phyloP scores from a whole-genome alignment of 352 stramenopile species.

The Achlya hypogyna region DNA sequence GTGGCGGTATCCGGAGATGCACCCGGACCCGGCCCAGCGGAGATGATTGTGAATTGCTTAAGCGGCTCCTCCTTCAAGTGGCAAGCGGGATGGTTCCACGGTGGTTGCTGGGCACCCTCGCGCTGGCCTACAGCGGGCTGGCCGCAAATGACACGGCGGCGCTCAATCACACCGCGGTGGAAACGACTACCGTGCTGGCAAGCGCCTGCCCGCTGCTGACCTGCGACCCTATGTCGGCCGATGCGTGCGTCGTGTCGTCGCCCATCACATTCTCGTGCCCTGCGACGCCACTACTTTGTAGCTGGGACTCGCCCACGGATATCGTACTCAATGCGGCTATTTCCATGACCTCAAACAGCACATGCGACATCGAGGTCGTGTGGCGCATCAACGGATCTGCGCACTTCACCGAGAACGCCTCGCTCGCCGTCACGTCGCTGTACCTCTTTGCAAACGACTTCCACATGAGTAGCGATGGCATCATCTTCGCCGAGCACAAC shows the following conservation, averaged over 20 bases:
- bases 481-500: background rate
- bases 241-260: background rate
- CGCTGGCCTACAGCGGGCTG: background rate
- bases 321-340: background rate
- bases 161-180: background rate
- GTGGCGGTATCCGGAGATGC: background rate
- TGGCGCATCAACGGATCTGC: background rate
- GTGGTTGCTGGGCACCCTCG: background rate
- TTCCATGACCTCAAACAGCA: background rate
- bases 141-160: background rate
- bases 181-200: background rate
- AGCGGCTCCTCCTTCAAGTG: background rate
- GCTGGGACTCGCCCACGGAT: background rate
- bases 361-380: background rate
- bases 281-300: background rate
- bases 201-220: background rate
- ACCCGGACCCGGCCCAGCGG: background rate
- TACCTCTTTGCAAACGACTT: background rate
- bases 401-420: background rate
- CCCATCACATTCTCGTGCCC: background rate
- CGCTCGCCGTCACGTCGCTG: background rate
- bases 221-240: background rate
- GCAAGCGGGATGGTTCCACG: background rate
- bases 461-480: background rate
- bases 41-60: background rate